A percentile compares a stretch with the other conserved stretches of the same genome.
Conservation (phyloP, 441 rosid species). For the Populus hybrid region DNA sequence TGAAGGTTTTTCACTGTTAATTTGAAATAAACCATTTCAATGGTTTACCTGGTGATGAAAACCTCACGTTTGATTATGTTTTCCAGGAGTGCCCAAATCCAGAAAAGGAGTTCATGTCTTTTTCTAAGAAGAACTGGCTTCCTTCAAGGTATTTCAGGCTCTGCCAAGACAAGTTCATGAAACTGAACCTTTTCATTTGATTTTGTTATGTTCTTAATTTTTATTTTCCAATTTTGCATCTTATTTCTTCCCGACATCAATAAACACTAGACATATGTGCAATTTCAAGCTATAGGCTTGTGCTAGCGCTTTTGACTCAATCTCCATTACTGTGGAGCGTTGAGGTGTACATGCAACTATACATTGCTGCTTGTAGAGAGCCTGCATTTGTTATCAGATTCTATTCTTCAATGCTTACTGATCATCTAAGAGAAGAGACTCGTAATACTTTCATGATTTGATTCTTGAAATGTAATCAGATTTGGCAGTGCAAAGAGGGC, state of each 20-base stretch:
- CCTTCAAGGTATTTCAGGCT: slow-evolving; percentile 40
- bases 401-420: not conserved
- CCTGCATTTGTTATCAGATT: too few species aligned
- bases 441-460: not conserved
- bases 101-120: slow-evolving; percentile 46
- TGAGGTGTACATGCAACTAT: too few species aligned
- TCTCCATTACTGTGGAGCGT: too few species aligned
- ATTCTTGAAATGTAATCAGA: slow-evolving; percentile 23
- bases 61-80: slow-evolving; percentile 14
- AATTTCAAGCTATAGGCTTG: too few species aligned
- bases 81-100: slow-evolving; percentile 56
- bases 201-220: not conserved
- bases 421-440: not conserved
- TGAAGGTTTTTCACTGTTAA: slow-evolving; percentile 47
- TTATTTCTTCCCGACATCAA: not conserved
- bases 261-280: too few species aligned
- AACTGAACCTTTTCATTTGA: not conserved
- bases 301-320: too few species aligned
- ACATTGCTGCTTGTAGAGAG: too few species aligned
- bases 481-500: slow-evolving; percentile 41
- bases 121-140: slow-evolving; percentile 58
- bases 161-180: not conserved
- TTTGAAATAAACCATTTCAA: not conserved
- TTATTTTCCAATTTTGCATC: not conserved
- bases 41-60: slow-evolving; percentile 6